phyloP scores from a whole-genome alignment of 2,329 filamentous ascomycete genomes.

The Tolypocladium sp. region DNA sequence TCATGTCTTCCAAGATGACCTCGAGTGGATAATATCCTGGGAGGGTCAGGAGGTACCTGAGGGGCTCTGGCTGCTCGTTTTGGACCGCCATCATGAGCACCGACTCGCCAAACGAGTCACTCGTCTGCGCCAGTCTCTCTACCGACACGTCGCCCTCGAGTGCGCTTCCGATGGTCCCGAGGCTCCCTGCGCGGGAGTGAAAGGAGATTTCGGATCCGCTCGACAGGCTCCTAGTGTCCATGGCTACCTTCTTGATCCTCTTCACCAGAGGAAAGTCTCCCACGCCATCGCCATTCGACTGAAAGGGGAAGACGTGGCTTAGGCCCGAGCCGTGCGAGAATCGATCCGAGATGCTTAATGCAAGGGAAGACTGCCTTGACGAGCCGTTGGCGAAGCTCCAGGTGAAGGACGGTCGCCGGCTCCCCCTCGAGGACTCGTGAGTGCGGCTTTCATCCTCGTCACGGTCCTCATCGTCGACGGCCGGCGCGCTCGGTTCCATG shows the following conservation, averaged over 20 bases:
- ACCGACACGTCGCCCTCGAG: constrained; percentile 83
- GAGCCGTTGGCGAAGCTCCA: constrained; percentile 38
- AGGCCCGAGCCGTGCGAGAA: constrained; percentile 52
- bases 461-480: constrained; percentile 31
- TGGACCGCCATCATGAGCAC: constrained; percentile 81
- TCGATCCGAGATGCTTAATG: constrained; percentile 33
- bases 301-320: constrained; percentile 87
- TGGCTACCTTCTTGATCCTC: constrained; percentile 69
- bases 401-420: constrained; percentile 34
- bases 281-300: constrained; percentile 40
- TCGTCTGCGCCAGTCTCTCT: constrained; percentile 65
- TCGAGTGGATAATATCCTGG: constrained; percentile 64
- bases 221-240: constrained; percentile 85
- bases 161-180: constrained; percentile 62
- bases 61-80: constrained; percentile 57
- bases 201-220: constrained; percentile 79
- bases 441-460: constrained; percentile 35
- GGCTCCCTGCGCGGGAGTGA: constrained; percentile 68
- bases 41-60: constrained; percentile 72
- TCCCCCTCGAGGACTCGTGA: constrained; percentile 36
- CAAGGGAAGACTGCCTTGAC: constrained; percentile 32
- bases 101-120: constrained; percentile 67
- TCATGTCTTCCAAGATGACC: constrained; percentile 70
- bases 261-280: constrained; percentile 29
- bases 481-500: constrained; percentile 59